These are phyloP conservation scores for Skeletonema grethae DNA, from an alignment of 108 stramenopile genomes.

Conservation along the genomic window DNA sequence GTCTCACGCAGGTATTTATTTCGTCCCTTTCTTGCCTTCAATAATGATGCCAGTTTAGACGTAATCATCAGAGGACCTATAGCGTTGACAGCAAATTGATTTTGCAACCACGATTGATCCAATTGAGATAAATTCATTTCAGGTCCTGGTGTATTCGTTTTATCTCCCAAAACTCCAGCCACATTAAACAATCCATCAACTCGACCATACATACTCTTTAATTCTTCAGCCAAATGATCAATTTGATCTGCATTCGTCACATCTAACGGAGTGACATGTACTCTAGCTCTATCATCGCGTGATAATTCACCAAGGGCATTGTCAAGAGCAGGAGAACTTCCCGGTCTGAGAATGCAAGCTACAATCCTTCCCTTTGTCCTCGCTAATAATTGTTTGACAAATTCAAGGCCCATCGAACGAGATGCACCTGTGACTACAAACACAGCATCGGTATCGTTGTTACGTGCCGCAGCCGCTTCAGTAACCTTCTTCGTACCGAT, in stretches of 20 bases:
- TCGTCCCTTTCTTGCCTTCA: conserved; percentile 43
- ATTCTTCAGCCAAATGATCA: conserved; percentile 13
- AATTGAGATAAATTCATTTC: conserved; percentile 52
- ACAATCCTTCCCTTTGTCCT: conserved; percentile 42
- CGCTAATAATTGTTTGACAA: conserved; percentile 33
- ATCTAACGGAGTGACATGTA: conserved; percentile 34
- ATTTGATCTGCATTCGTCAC: conserved; percentile 33
- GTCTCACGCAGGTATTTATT: conserved; percentile 26
- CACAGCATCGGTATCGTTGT: conserved; percentile 40
- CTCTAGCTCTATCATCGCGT: conserved; percentile 14
- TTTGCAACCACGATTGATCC: conserved; percentile 50
- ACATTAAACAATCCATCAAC: conserved; percentile 55
- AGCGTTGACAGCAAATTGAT: conserved; percentile 56
- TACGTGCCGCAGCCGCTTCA: conserved; percentile 31
- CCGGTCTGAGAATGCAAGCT: conserved; percentile 43
- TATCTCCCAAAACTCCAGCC: conserved; percentile 50
- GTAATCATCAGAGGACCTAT: conserved; percentile 56
- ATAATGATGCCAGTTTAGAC: conserved; percentile 33
- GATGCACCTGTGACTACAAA: conserved; percentile 51
- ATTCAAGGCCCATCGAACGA: conserved; percentile 48
- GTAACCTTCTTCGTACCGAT: conserved; percentile 13
- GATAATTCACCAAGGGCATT: conserved; percentile 19
- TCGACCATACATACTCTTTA: conserved; percentile 20
- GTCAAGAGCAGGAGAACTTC: conserved; percentile 28
- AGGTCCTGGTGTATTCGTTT: conserved; percentile 38